A percentile compares a stretch with the other conserved stretches of the same genome.
phyloP scores from a whole-genome alignment of 371 early-diverging fungal genomes.

The Nematocida sp. region DNA sequence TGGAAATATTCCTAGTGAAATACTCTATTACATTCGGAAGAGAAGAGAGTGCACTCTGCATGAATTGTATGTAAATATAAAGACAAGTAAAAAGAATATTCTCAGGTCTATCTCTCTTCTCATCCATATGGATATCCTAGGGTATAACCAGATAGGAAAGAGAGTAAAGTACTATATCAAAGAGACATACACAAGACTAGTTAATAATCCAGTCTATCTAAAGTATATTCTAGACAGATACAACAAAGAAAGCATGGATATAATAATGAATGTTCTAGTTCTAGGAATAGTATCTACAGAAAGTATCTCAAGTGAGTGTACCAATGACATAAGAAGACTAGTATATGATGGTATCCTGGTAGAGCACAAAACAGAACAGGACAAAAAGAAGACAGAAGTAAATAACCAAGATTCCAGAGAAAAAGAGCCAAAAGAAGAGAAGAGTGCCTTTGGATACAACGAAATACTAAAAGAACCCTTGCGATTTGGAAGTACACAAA shows the following conservation, averaged over 20 bases:
- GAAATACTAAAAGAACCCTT: too few relatives aligned
- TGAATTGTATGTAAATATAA: background rate
- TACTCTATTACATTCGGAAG: conserved; percentile 12
- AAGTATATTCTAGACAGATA: background rate
- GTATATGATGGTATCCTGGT: conserved; percentile 6
- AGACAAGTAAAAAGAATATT: background rate
- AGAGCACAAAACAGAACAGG: background rate
- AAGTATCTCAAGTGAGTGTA: background rate
- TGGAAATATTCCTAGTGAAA: conserved; percentile 20
- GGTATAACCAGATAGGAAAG: conserved; percentile 14
- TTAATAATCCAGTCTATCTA: conserved; percentile 34
- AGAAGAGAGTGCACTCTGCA: background rate
- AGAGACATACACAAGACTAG: background rate
- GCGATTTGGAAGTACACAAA: too few relatives aligned
- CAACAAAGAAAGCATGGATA: background rate
- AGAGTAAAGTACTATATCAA: conserved; percentile 17
- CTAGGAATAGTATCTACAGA: background rate
- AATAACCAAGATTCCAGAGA: background rate
- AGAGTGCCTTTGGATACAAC: too few relatives aligned
- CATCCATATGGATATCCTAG: conserved; percentile 39
- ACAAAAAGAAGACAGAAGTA: background rate
- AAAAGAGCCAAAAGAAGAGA: too few relatives aligned
- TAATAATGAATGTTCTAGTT: conserved; percentile 11
- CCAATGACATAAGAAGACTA: background rate
- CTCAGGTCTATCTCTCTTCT: conserved; percentile 33